Percentiles rank a stretch among this genome's conserved stretches.
Evolutionary conservation across 164 flowering plant species (phyloP).

Genomic region (Protea cynaroides): DNA sequence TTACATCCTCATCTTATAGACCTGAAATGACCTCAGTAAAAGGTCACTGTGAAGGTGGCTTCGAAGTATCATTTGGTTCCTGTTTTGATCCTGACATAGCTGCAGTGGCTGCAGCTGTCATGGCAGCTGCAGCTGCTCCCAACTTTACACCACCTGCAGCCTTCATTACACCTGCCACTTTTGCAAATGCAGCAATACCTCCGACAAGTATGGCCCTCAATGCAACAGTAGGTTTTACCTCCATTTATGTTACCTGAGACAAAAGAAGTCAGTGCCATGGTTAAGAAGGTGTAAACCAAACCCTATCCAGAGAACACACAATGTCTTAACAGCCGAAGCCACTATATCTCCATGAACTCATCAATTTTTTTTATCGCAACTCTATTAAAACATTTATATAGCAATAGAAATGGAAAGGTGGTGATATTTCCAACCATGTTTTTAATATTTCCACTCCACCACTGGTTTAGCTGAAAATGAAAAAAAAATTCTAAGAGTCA

Average conservation of each 20-base stretch:
- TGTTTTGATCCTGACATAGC: slow-evolving; percentile 56
- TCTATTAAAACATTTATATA: too few relatives aligned
- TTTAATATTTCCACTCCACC: too few relatives aligned
- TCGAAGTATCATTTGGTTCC: slow-evolving; percentile 32
- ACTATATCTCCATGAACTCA: too few relatives aligned
- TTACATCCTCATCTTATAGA: slow-evolving; percentile 5
- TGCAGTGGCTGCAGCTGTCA: slow-evolving; percentile 81
- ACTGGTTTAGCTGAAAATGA: too few relatives aligned
- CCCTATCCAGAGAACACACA: too few relatives aligned
- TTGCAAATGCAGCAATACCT: slow-evolving; percentile 81
- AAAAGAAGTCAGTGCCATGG: background rate
- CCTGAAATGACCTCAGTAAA: background rate
- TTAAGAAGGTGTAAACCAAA: background rate
- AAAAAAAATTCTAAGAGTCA: too few relatives aligned
- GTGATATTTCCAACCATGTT: too few relatives aligned
- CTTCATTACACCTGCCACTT: slow-evolving; percentile 73
- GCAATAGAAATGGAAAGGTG: too few relatives aligned
- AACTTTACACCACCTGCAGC: slow-evolving; percentile 87
- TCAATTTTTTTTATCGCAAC: too few relatives aligned
- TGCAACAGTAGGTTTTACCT: slow-evolving; percentile 76
- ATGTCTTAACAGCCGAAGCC: too few relatives aligned
- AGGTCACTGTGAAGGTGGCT: slow-evolving; percentile 23
- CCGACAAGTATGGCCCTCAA: slow-evolving; percentile 80
- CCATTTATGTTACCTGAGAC: slow-evolving; percentile 36
- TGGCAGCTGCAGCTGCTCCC: slow-evolving; percentile 83